Evolutionary conservation across 306 rosid species (phyloP).

Genomic region (Aeschynomene evenia): DNA sequence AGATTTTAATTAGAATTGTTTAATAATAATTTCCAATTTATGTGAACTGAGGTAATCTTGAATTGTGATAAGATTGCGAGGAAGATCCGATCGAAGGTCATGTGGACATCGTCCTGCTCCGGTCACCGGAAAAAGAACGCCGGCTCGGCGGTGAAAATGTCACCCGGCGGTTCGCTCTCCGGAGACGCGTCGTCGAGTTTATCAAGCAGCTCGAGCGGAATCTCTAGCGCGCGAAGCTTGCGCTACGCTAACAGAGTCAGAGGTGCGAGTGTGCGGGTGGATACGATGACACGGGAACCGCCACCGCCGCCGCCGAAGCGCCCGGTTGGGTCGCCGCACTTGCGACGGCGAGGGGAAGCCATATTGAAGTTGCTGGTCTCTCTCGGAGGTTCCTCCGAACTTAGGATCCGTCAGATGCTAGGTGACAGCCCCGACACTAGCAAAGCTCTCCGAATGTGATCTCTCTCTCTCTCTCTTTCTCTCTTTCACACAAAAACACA

Average conservation of each 20-base stretch:
- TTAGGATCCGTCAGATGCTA: slow-evolving; percentile 68
- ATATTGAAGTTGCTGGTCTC: slow-evolving; percentile 72
- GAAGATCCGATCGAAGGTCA: slow-evolving; percentile 66
- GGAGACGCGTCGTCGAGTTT: slow-evolving; percentile 62
- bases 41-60: slow-evolving; percentile 2
- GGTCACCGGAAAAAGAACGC: slow-evolving; percentile 27
- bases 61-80: slow-evolving; percentile 52
- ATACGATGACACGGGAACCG: slow-evolving; percentile 10
- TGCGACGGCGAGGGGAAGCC: slow-evolving; percentile 64
- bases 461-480: slow-evolving; percentile 12
- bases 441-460: slow-evolving; percentile 93
- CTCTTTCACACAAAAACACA: not conserved
- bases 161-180: slow-evolving; percentile 39
- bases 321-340: slow-evolving; percentile 36
- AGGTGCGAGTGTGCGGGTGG: slow-evolving; percentile 26
- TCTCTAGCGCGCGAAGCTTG: slow-evolving; percentile 54
- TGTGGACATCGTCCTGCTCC: slow-evolving; percentile 39
- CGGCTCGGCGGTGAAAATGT: slow-evolving; percentile 14
- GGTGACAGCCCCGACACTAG: slow-evolving; percentile 98
- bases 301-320: not conserved
- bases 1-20: not conserved
- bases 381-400: slow-evolving; percentile 61
- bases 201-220: slow-evolving; percentile 56
- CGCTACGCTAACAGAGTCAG: slow-evolving; percentile 36
- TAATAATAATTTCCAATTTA: not conserved